Conservation (phyloP, 2,329 filamentous ascomycete species). For the Aspergillus pseudoviridinutans region DNA sequence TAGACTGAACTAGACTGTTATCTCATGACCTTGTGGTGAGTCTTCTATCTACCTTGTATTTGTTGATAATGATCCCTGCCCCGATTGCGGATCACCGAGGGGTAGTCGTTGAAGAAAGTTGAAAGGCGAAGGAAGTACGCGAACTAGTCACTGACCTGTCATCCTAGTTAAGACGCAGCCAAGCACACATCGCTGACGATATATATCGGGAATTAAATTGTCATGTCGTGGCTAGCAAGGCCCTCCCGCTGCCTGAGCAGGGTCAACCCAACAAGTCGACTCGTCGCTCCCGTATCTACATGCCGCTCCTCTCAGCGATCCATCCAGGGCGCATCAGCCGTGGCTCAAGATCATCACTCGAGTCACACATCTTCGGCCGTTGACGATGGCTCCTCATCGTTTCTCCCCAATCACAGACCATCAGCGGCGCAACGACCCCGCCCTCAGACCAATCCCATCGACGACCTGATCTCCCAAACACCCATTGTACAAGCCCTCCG, state of each 20-base stretch:
- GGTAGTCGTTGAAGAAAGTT: not conserved
- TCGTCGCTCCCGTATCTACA: conserved; percentile 4
- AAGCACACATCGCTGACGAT: not conserved
- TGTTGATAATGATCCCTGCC: not conserved
- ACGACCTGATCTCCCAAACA: conserved; percentile 44
- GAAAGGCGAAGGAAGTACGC: no score
- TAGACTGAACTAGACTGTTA: not conserved
- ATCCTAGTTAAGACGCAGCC: not conserved
- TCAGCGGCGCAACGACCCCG: conserved; percentile 41
- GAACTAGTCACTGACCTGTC: not conserved
- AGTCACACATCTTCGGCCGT: not conserved
- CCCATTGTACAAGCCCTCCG: conserved; percentile 67
- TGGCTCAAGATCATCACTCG: conserved; percentile 7
- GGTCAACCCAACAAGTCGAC: not conserved
- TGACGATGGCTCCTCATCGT: conserved; percentile 2
- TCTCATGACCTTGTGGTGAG: not conserved
- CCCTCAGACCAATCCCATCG: conserved; percentile 9
- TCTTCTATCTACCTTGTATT: not conserved
- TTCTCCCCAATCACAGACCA: conserved; percentile 14
- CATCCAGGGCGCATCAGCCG: conserved; percentile 4
- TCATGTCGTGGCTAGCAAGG: not conserved
- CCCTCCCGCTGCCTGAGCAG: not conserved
- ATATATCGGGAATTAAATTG: not conserved
- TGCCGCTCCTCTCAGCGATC: not conserved
- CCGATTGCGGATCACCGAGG: not conserved